These are phyloP conservation scores for Pyrrhoderma lamaoense DNA, from an alignment of 1,284 basidiomycete genomes.

Conservation along the genomic window DNA sequence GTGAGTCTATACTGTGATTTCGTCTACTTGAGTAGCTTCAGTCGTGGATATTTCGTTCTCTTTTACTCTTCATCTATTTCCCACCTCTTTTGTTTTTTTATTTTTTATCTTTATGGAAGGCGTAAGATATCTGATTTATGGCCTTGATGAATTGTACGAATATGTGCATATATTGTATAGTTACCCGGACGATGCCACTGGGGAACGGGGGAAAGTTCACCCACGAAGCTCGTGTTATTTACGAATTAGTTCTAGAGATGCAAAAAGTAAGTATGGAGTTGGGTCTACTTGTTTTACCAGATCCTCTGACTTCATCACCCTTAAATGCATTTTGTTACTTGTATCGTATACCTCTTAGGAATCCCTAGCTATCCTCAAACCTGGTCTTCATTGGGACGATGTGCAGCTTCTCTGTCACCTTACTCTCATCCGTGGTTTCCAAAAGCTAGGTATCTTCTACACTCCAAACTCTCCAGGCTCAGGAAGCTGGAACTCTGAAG, in stretches of 20 bases:
- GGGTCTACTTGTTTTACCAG: no score
- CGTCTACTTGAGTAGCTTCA: no score
- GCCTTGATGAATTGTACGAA: not conserved
- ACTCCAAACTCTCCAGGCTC: slow-evolving; percentile 37
- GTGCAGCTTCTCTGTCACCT: slow-evolving; percentile 78
- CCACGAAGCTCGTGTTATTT: slow-evolving; percentile 69
- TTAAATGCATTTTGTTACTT: not conserved
- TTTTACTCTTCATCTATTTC: no score
- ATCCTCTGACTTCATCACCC: not conserved
- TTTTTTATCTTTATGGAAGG: no score
- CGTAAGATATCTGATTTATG: no score
- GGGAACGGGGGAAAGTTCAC: slow-evolving; percentile 88
- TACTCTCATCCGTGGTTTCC: slow-evolving; percentile 70
- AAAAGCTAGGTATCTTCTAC: slow-evolving; percentile 81
- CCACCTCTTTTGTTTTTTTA: no score
- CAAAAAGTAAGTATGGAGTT: slow-evolving; percentile 62
- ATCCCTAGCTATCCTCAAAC: slow-evolving; percentile 61
- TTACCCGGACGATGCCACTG: slow-evolving; percentile 79
- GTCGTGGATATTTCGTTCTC: not conserved
- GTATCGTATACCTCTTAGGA: slow-evolving; percentile 32
- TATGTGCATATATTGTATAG: slow-evolving; percentile 29
- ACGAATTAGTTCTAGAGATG: slow-evolving; percentile 83
- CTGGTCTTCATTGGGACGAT: slow-evolving; percentile 79
- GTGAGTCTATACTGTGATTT: slow-evolving; percentile 29
- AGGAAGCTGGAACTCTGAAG: slow-evolving; percentile 51